Evolutionary conservation across 495 filamentous ascomycete genomes (phyloP), one percentile per base, ranked within the genome.

Genomic region (Aspergillus haitiensis): DNA sequence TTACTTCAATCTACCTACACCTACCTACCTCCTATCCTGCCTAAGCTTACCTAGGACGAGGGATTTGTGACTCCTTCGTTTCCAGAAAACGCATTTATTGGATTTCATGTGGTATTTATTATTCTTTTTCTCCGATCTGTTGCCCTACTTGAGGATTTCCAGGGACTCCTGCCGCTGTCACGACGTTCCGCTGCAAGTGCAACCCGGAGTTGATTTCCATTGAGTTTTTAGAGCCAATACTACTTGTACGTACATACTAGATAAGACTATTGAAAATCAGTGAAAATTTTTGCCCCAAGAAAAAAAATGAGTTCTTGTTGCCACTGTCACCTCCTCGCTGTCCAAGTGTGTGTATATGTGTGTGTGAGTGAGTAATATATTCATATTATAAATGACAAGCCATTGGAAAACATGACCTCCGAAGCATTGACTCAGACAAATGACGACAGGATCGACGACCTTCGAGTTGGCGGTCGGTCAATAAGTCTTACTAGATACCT

Each of bases 121-220:
- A n/a, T 56, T 64, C 56, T 56, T 54, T 60, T 60, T 64, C 62
- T 64, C 62, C 57, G 57, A 64, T 15, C 56, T 60, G 39, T 48
- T 58, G 37, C 52, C 39, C 48, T 52, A 36, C 53, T 55, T 42
- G 18, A 16, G 45, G 15, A 27, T 46, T 52, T 56, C 34, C 33
- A 55, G 52, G 52, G 45, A 55, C 42, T 15, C n/a, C n/a, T 21
- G 21, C 60, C 49, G 60, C 56, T 56, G 51, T 59, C 51, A 56
- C 46, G 44, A 47, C 15, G 15, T 18, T 2, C n/a, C 44, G 7
- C 44, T 16, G n/a, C 42, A 46, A 5, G 42, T 13, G 15, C 9
- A 7, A 21, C 6, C 27, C 44, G 44, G 44, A 47, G 44, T 16
- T 21, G n/a, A 47, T 21, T 47, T 47, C 44, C 44, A 16, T 16